A percentile compares a stretch with the other conserved stretches of the same genome.
These are phyloP conservation scores for Dactylis glomerata DNA, from an alignment of 176 grass and related monocot genomes.

Conservation along the genomic window DNA sequence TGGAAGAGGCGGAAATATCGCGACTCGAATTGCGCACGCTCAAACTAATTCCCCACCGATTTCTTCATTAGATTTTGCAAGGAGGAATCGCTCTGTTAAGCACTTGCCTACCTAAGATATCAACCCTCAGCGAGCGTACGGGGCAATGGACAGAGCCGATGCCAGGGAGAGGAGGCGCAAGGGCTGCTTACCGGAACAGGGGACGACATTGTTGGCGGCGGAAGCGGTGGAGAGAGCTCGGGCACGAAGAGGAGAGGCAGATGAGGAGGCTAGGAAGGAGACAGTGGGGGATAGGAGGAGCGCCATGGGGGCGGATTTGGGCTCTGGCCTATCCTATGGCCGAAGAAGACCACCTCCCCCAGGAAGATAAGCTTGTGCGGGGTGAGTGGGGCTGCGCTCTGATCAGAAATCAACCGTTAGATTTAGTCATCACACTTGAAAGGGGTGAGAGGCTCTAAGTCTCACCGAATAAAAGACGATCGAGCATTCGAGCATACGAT, in stretches of 20 bases:
- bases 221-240: slow-evolving; percentile 3
- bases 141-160: background rate
- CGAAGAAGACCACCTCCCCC: background rate
- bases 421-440: background rate
- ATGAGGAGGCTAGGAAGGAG: slow-evolving; percentile 41
- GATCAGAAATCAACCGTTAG: background rate
- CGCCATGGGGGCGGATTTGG: slow-evolving; percentile 49
- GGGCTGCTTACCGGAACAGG: slow-evolving; percentile 18
- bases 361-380: slow-evolving; percentile 24
- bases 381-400: background rate
- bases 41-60: background rate
- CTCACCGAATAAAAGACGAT: background rate
- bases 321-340: slow-evolving; percentile 25
- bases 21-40: background rate
- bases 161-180: background rate
- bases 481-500: background rate
- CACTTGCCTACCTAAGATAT: background rate
- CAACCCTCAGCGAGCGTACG: background rate
- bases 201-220: background rate
- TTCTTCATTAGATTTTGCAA: background rate
- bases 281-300: slow-evolving; percentile 56
- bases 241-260: background rate
- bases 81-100: background rate
- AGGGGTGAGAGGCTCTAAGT: background rate
- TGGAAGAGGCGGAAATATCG: background rate